These are phyloP conservation scores for Orbilia oligospora DNA, from an alignment of 2,329 filamentous ascomycete species.

Conservation along the genomic window DNA sequence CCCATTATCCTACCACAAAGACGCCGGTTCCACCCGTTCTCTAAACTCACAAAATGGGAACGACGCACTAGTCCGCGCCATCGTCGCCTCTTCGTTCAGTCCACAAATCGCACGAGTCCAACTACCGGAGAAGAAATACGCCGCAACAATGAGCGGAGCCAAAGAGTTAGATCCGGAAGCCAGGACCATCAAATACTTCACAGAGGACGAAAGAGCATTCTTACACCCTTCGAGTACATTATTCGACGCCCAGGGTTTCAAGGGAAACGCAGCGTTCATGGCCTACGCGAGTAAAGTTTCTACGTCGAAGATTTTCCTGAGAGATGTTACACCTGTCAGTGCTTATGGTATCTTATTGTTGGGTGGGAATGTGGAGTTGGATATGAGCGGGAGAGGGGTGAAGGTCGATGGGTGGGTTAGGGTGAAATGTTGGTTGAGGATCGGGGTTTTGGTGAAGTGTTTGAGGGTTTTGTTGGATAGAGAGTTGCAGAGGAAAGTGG, in stretches of 20 bases:
- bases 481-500: constrained; percentile 83
- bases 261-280: constrained; percentile 81
- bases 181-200: constrained; percentile 91
- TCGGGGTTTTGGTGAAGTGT: constrained; percentile 88
- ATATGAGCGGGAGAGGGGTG: constrained; percentile 87
- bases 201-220: constrained; percentile 88
- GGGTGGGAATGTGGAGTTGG: constrained; percentile 85
- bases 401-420: constrained; percentile 92
- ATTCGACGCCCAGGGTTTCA: constrained; percentile 85
- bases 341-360: constrained; percentile 87
- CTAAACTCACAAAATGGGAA: constrained; percentile 66
- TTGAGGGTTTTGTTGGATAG: constrained; percentile 89
- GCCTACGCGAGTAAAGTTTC: constrained; percentile 93
- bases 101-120: constrained; percentile 93
- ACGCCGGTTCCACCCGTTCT: constrained; percentile 65
- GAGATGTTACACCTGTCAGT: constrained; percentile 94
- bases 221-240: constrained; percentile 90
- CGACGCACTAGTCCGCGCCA: constrained; percentile 74
- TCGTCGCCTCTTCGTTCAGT: constrained; percentile 80
- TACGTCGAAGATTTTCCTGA: constrained; percentile 89
- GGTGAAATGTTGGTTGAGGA: constrained; percentile 91
- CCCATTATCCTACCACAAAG: constrained; percentile 68
- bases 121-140: constrained; percentile 96
- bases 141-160: constrained; percentile 85
- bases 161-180: constrained; percentile 95